Percentiles rank a stretch among this genome's conserved stretches.
phyloP scores from a whole-genome alignment of 768 basidiomycete genomes.

The Panus rudis region DNA sequence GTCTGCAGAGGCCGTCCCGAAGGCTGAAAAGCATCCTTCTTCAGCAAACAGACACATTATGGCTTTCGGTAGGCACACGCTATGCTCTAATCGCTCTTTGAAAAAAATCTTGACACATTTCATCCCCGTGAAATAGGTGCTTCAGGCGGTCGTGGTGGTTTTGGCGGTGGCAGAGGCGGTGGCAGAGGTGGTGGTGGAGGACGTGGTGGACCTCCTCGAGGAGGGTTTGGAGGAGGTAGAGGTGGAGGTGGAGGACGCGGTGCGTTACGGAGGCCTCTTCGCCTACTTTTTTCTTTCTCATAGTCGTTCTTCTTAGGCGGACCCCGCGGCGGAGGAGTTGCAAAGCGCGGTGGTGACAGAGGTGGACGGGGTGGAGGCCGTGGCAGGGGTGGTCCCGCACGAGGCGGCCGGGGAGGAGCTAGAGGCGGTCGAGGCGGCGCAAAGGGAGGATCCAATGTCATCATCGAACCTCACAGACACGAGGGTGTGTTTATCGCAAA shows the following conservation, averaged over 20 bases:
- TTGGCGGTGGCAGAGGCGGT: conserved; percentile 24
- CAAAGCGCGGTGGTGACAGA: conserved; percentile 21
- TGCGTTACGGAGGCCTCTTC: background rate
- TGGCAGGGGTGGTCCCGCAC: conserved; percentile 16
- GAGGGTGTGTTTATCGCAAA: conserved; percentile 93
- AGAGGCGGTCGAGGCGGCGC: conserved; percentile 66
- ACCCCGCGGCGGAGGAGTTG: conserved; percentile 13
- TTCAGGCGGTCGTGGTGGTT: conserved; percentile 66
- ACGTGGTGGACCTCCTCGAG: conserved; percentile 20
- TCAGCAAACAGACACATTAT: conserved; percentile 12
- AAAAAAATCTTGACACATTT: background rate
- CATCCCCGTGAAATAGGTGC: conserved; percentile 29
- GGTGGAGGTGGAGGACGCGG: conserved; percentile 38
- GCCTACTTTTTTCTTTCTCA: background rate
- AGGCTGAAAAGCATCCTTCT: background rate
- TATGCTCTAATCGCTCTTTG: background rate
- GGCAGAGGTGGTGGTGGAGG: conserved; percentile 24
- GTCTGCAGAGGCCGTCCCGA: no score
- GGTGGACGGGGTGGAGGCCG: conserved; percentile 26
- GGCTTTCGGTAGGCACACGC: conserved; percentile 24
- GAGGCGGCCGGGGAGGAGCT: conserved; percentile 34
- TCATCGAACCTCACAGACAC: conserved; percentile 94
- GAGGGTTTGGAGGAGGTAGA: conserved; percentile 24
- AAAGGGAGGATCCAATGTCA: conserved; percentile 78
- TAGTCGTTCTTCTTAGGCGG: background rate